Evolutionary conservation across 768 basidiomycete species (phyloP), one percentile per base, ranked within the genome.

Genomic region (Suillus paluster): DNA sequence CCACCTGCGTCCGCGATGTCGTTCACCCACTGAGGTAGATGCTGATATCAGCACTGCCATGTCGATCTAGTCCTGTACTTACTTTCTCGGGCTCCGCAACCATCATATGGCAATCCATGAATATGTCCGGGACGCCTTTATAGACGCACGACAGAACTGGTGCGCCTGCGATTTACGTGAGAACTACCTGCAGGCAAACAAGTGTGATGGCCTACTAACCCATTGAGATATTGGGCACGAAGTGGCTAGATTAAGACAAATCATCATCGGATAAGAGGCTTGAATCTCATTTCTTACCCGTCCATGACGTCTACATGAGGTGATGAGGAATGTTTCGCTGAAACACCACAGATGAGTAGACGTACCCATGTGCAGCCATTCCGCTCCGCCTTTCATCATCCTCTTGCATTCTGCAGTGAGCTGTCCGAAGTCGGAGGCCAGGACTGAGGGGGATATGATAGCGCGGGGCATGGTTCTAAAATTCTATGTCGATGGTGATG

Each of bases 21-120:
- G 68, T 95, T 80, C 30, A 99, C 94, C 97, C 97, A 99, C 94
- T 99, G 67, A 17, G 44, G 56, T 23, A 45, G 10, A 44, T 25
- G 45, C 36, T 45, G 10, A 52, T n/a, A 34, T 53, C 14, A 21
- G 34, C 10, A 54, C 53, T 54, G 57, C 60, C 6, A 44, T n/a
- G 23, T 59, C 6, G 39, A 33, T 34, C 10, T 33, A 5, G 19
- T 5, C 9, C 41, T 21, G 41, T 38, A 9, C 70, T 54, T 67
- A 94, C 96, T 83, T 90, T 89, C 71, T 91, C 93, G 11, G 97
- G 97, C 54, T 98, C 81, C 0, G 95, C 75, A 21, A 99, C 97
- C 97, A 99, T 99, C 97, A 99, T 99, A 78, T 99, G 97, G 76
- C 96, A 98, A 77, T 99, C 97, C 97, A 99, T 99, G 81, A 95